Conservation (phyloP, 305 asterid species). For the Solanum hybrid region DNA sequence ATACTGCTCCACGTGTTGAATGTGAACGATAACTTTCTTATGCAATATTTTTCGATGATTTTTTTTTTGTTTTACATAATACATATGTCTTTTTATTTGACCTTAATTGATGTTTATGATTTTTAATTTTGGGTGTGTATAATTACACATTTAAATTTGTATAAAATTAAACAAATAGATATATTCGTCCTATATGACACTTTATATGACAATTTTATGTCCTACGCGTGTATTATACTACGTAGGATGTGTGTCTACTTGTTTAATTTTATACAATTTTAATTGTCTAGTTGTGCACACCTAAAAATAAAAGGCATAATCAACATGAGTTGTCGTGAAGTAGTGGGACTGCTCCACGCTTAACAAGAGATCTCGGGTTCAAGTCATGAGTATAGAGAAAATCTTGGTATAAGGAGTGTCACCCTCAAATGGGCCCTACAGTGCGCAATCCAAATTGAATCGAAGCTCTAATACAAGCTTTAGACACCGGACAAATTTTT, state of each 20-base stretch:
- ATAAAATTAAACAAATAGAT: background rate
- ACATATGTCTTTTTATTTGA: background rate
- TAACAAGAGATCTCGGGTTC: background rate
- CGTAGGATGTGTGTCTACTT: too few relatives aligned
- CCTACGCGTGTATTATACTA: too few relatives aligned
- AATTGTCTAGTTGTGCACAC: background rate
- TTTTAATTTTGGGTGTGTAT: background rate
- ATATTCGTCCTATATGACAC: too few relatives aligned
- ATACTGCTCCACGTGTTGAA: background rate
- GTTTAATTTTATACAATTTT: too few relatives aligned
- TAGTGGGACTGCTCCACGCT: too few relatives aligned
- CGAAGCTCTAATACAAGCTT: background rate
- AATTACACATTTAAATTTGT: too few relatives aligned
- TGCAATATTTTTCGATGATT: background rate
- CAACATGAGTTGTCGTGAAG: background rate
- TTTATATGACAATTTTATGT: too few relatives aligned
- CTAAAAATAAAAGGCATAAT: too few relatives aligned
- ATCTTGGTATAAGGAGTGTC: too few relatives aligned
- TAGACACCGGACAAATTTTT: rapidly evolving
- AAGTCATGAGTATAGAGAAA: too few relatives aligned
- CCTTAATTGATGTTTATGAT: too few relatives aligned
- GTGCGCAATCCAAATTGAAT: background rate
- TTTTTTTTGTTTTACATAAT: background rate
- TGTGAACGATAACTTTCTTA: background rate
- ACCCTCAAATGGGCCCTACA: background rate